Evolutionary conservation across 257 asterid species (phyloP).

Genomic region (Lycium ferocissimum): DNA sequence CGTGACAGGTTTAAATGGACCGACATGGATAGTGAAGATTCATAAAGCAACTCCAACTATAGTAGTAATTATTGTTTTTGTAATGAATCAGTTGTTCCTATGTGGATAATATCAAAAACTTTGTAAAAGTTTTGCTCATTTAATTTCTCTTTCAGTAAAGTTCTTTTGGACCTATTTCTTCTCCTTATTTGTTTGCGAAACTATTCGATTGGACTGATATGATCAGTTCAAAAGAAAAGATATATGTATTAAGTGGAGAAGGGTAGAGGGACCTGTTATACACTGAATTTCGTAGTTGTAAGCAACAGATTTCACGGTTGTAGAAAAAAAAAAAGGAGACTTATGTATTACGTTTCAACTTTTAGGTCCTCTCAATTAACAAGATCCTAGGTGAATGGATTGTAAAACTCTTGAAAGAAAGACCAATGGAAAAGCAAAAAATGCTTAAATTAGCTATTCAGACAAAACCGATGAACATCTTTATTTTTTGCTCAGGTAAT

Average conservation of each 20-base stretch:
- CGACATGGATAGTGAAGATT: not conserved
- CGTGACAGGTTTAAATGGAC: not conserved
- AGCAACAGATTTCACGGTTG: not conserved
- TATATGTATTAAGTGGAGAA: not conserved
- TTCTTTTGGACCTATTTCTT: not conserved
- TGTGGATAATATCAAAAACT: not conserved
- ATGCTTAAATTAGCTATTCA: not conserved
- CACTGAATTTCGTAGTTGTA: not conserved
- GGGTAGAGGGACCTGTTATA: not conserved
- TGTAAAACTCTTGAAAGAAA: not conserved
- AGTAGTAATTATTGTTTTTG: not conserved
- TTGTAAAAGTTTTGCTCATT: no score
- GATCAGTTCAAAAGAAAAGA: not conserved
- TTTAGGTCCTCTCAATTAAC: not conserved
- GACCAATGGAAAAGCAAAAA: slow-evolving; percentile 24
- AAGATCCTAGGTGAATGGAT: not conserved
- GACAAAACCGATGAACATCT: not conserved
- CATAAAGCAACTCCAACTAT: not conserved
- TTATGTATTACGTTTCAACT: not conserved
- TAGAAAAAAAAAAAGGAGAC: not conserved
- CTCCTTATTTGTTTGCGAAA: not conserved
- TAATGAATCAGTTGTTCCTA: no score
- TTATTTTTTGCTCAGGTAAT: not conserved
- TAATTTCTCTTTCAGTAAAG: not conserved
- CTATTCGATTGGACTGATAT: not conserved